Percentiles rank a stretch among this genome's conserved stretches.
Evolutionary conservation across 2,329 filamentous ascomycete species (phyloP).

Genomic region (Aureobasidium sp.): DNA sequence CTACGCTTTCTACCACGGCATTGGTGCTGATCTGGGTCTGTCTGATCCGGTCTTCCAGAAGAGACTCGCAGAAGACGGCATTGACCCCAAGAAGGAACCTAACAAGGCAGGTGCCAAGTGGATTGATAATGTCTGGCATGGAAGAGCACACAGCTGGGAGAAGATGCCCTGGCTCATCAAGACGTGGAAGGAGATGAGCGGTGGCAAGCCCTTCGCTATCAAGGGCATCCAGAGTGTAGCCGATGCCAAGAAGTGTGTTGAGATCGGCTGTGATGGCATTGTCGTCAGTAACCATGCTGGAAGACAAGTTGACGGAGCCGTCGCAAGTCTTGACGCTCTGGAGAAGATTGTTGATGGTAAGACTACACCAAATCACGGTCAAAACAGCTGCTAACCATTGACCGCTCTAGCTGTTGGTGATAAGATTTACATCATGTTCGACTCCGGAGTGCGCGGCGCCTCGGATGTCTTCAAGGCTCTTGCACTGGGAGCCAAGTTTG

Average conservation of each 20-base stretch:
- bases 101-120: slow-evolving; percentile 50
- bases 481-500: slow-evolving; percentile 52
- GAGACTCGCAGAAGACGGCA: slow-evolving; percentile 40
- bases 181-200: slow-evolving; percentile 45
- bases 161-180: slow-evolving; percentile 57
- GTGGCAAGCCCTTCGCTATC: slow-evolving; percentile 50
- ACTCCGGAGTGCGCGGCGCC: slow-evolving; percentile 49
- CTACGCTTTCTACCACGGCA: slow-evolving; percentile 55
- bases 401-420: slow-evolving; percentile 36
- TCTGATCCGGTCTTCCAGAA: slow-evolving; percentile 51
- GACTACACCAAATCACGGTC: slow-evolving; percentile 14
- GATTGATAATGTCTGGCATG: slow-evolving; percentile 60
- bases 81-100: slow-evolving; percentile 44
- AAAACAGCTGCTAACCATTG: not conserved
- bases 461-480: slow-evolving; percentile 54
- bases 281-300: slow-evolving; percentile 65
- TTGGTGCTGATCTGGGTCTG: slow-evolving; percentile 50
- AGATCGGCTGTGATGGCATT: slow-evolving; percentile 56
- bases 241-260: slow-evolving; percentile 53
- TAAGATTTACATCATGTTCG: slow-evolving; percentile 48
- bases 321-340: slow-evolving; percentile 50
- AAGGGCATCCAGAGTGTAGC: slow-evolving; percentile 62
- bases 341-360: slow-evolving; percentile 47
- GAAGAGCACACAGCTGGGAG: slow-evolving; percentile 54
- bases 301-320: slow-evolving; percentile 53